Conservation (phyloP, 305 asterid species). For the Fraxinus floribunda region DNA sequence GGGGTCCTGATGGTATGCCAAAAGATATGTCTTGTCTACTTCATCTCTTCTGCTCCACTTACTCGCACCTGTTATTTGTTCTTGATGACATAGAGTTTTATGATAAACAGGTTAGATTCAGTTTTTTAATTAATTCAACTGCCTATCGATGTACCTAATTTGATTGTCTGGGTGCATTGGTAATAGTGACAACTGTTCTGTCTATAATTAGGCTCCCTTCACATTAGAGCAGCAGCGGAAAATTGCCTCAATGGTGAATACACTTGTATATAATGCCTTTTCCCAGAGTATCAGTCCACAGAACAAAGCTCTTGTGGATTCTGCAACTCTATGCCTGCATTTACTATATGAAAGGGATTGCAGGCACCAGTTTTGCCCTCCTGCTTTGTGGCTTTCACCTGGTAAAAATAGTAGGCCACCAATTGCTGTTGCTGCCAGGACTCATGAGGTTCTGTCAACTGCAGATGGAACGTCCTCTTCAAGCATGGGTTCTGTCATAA, state of each 20-base stretch:
- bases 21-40: conserved; percentile 67
- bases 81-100: conserved; percentile 93
- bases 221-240: conserved; percentile 78
- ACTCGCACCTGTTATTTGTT: conserved; percentile 83
- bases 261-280: conserved; percentile 74
- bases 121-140: conserved; percentile 9
- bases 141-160: background rate
- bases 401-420: conserved; percentile 83
- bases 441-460: conserved; percentile 66
- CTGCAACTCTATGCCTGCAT: conserved; percentile 89
- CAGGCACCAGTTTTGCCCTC: conserved; percentile 84
- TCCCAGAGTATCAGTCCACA: conserved; percentile 44
- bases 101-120: conserved; percentile 76
- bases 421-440: conserved; percentile 88
- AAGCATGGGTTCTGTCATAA: conserved; percentile 66
- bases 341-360: conserved; percentile 91
- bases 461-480: conserved; percentile 54
- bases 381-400: conserved; percentile 91
- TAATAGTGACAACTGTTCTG: conserved; percentile 12
- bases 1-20: conserved; percentile 76
- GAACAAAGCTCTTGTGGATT: conserved; percentile 57
- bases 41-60: conserved; percentile 80
- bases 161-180: conserved; percentile 3
- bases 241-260: conserved; percentile 70
- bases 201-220: conserved; percentile 67